phyloP scores from a whole-genome alignment of 805 yeast genomes.

The Saccharomyces mikatae region DNA sequence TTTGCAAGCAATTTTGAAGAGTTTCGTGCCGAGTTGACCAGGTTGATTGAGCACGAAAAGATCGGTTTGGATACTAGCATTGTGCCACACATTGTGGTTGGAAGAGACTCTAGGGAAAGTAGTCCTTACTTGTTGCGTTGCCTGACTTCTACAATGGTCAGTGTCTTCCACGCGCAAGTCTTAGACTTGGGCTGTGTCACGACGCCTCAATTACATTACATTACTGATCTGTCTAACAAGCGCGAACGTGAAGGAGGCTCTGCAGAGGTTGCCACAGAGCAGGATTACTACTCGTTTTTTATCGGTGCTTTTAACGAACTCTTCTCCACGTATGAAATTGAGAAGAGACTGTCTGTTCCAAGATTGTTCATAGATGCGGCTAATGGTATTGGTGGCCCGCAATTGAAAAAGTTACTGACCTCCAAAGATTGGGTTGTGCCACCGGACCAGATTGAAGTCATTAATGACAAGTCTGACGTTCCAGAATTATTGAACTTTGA shows the following conservation, averaged over 20 bases:
- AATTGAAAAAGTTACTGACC: slow-evolving; percentile 41
- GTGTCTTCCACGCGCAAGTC: slow-evolving; percentile 48
- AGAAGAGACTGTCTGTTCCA: slow-evolving; percentile 3
- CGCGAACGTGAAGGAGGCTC: background rate
- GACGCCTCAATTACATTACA: slow-evolving; percentile 90
- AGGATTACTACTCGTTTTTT: background rate
- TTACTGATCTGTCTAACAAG: slow-evolving; percentile 60
- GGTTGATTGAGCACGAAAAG: slow-evolving; percentile 30
- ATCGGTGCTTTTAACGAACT: slow-evolving; percentile 33
- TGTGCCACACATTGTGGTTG: slow-evolving; percentile 51
- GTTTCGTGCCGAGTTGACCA: slow-evolving; percentile 25
- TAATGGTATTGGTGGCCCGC: slow-evolving; percentile 93
- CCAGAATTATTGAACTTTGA: slow-evolving; percentile 60
- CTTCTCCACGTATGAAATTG: background rate
- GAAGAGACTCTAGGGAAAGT: slow-evolving; percentile 82
- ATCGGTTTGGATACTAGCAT: slow-evolving; percentile 16
- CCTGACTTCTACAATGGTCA: slow-evolving; percentile 49
- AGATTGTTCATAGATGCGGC: slow-evolving; percentile 77
- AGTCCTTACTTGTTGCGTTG: slow-evolving; percentile 43
- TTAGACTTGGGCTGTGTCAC: slow-evolving; percentile 63
- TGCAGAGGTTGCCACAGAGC: background rate
- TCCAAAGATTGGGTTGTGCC: slow-evolving; percentile 17
- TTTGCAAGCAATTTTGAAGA: slow-evolving; percentile 32
- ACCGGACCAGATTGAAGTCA: slow-evolving; percentile 34
- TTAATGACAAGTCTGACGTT: slow-evolving; percentile 46